A percentile compares a stretch with the other conserved stretches of the same genome.
phyloP scores from a whole-genome alignment of 139 green algal genomes.

The Eudorina sp. region DNA sequence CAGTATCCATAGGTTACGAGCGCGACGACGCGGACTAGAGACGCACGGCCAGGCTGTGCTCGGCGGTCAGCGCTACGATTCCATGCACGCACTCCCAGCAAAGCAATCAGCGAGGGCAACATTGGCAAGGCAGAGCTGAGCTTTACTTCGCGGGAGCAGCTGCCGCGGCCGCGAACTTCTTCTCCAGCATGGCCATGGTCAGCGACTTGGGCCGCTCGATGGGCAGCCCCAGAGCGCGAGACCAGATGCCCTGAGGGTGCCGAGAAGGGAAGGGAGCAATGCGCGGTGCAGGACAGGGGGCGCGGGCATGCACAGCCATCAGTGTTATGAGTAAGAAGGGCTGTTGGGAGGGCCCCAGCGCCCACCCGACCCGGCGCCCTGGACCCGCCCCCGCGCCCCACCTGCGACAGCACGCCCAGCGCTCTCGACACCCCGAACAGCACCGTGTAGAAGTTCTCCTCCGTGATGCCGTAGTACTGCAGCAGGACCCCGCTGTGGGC shows the following conservation, averaged over 20 bases:
- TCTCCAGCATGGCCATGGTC: conserved; percentile 83
- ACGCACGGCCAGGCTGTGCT: too few relatives aligned
- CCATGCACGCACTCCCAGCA: too few relatives aligned
- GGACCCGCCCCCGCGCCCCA: background rate
- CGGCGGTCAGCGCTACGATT: too few relatives aligned
- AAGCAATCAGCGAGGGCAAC: too few relatives aligned
- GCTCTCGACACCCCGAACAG: conserved; percentile 96
- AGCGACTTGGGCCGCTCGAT: conserved; percentile 98
- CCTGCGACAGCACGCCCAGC: conserved; percentile 93
- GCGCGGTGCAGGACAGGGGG: too few relatives aligned
- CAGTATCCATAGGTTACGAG: too few relatives aligned
- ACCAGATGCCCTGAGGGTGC: conserved; percentile 92
- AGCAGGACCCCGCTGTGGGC: conserved; percentile 97
- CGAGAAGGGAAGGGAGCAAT: conserved; percentile 60
- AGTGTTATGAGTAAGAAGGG: too few relatives aligned
- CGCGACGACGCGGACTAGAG: too few relatives aligned
- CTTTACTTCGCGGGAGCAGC: too few relatives aligned
- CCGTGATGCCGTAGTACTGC: conserved; percentile 95
- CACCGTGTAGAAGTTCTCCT: conserved; percentile 98
- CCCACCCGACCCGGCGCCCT: background rate
- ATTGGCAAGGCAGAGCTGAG: too few relatives aligned
- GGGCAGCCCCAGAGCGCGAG: conserved; percentile 92
- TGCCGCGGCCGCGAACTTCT: conserved; percentile 45
- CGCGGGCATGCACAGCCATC: too few relatives aligned
- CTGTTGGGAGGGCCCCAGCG: background rate